Conservation (phyloP, 306 rosid species). For the Cucumis hystrix region DNA sequence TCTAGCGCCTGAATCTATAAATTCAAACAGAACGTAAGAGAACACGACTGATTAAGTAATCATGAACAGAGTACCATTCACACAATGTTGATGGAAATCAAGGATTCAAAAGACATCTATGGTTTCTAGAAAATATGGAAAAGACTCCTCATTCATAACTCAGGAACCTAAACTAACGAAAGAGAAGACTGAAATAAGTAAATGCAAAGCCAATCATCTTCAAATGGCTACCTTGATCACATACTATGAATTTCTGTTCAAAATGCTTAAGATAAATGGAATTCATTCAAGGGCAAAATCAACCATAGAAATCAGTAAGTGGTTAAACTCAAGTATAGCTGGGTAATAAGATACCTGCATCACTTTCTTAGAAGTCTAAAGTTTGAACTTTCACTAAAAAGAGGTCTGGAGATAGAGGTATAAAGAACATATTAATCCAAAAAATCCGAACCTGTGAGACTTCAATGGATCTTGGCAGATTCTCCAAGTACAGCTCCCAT, state of each 20-base stretch:
- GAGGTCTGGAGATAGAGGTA: not conserved
- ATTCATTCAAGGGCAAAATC: not conserved
- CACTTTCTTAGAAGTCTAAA: not conserved
- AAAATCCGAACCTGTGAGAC: constrained; percentile 47
- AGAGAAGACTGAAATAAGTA: not conserved
- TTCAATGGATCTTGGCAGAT: constrained; percentile 63
- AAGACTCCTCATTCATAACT: not conserved
- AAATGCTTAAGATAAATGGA: not conserved
- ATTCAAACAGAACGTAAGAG: not conserved
- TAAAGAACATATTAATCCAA: not conserved
- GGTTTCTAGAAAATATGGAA: not conserved
- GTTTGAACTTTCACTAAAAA: not conserved
- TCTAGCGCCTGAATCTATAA: constrained; percentile 57
- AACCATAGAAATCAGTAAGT: not conserved
- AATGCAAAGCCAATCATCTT: not conserved
- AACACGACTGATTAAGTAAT: not conserved
- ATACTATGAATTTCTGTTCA: not conserved
- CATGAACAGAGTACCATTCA: not conserved
- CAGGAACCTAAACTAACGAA: not conserved
- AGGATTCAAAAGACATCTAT: not conserved
- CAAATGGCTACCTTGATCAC: not conserved
- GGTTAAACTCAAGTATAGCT: not conserved
- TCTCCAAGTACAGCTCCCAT: constrained; percentile 94
- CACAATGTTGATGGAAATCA: not conserved
- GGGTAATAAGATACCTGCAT: not conserved